Conservation (phyloP, 495 filamentous ascomycete species). For the Penicillium arizonense region DNA sequence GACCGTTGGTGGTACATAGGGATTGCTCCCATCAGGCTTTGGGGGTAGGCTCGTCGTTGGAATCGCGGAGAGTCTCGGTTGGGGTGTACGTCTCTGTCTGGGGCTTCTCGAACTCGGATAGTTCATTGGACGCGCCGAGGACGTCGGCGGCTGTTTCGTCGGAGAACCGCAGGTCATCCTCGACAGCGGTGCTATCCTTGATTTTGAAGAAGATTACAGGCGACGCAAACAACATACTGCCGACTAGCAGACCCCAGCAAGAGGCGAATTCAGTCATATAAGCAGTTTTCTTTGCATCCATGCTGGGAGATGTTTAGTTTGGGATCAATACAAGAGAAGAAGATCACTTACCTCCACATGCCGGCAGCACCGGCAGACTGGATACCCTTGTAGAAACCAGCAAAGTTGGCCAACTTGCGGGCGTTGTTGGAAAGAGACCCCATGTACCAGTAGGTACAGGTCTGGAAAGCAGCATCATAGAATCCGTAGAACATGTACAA, state of each 20-base stretch:
- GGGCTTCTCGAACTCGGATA: conserved; percentile 13
- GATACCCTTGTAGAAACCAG: conserved; percentile 96
- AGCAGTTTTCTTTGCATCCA: conserved; percentile 62
- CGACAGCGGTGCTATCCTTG: conserved; percentile 66
- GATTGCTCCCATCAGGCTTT: neutral
- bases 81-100: neutral
- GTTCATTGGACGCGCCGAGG: conserved; percentile 19
- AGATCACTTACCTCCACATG: conserved; percentile 62
- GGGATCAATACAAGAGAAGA: neutral
- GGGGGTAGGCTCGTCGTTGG: neutral
- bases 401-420: conserved; percentile 88
- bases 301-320: conserved; percentile 20
- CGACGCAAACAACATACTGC: conserved; percentile 68
- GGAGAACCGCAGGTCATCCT: conserved; percentile 79
- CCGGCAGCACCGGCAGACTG: conserved; percentile 92
- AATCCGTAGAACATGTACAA: conserved; percentile 94
- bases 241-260: conserved; percentile 72
- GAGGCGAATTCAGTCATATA: conserved; percentile 64
- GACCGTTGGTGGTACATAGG: conserved; percentile 3
- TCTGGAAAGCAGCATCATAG: conserved; percentile 85
- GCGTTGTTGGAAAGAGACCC: conserved; percentile 87
- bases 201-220: conserved; percentile 80
- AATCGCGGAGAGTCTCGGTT: conserved; percentile 1
- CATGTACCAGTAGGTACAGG: conserved; percentile 91
- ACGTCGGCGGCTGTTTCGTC: conserved; percentile 64